Evolutionary conservation across 352 stramenopile genomes (phyloP).

Genomic region (Saprolegnia parasitica): DNA sequence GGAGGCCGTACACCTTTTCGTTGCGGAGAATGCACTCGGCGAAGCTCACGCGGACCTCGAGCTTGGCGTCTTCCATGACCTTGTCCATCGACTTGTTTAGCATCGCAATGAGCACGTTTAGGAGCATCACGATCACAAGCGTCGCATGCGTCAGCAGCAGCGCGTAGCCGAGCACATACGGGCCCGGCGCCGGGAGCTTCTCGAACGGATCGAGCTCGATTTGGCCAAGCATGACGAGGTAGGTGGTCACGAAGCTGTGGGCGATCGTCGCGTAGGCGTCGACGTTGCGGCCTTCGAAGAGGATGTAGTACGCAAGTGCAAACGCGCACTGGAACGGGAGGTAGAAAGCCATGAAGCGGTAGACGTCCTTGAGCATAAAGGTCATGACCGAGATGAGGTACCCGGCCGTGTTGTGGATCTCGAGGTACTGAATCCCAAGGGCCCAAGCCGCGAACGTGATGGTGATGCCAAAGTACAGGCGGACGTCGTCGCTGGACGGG

Average conservation of each 20-base stretch:
- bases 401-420: conserved; percentile 4
- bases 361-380: conserved; percentile 4
- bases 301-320: conserved; percentile 3
- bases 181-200: background rate
- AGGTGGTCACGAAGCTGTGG: background rate
- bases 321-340: conserved; percentile 15
- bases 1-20: background rate
- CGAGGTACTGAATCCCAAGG: conserved; percentile 8
- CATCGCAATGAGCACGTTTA: conserved; percentile 18
- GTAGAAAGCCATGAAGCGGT: conserved; percentile 14
- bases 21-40: conserved; percentile 5
- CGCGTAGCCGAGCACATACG: background rate
- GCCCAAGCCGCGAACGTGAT: conserved; percentile 9
- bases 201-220: conserved; percentile 8
- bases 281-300: background rate
- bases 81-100: conserved; percentile 19
- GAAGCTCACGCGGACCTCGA: background rate
- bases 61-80: conserved; percentile 2
- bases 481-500: background rate
- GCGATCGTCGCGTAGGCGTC: background rate
- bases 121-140: conserved; percentile 20
- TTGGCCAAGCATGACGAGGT: conserved; percentile 20
- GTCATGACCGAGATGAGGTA: conserved; percentile 16
- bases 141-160: background rate
- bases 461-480: background rate